phyloP scores from a whole-genome alignment of 495 filamentous ascomycete genomes.

The Halenospora varia region DNA sequence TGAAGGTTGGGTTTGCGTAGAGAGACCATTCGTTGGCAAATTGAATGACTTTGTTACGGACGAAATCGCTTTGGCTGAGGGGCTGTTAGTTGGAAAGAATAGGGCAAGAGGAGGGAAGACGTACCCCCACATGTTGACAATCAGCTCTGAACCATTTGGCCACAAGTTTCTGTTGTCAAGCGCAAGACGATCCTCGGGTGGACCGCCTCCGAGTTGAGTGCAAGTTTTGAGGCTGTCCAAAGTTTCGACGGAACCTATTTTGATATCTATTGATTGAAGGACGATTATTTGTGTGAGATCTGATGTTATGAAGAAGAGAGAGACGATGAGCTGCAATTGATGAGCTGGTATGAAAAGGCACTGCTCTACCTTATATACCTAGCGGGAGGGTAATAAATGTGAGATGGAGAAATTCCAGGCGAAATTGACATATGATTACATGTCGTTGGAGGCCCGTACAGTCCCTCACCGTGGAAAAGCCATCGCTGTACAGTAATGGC shows the following conservation, averaged over 20 bases:
- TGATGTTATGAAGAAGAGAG: not conserved
- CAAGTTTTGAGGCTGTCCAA: not conserved
- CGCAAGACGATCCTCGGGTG: constrained; percentile 1
- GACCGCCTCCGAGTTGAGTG: not conserved
- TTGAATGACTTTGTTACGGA: constrained; percentile 13
- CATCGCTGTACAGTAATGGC: not conserved
- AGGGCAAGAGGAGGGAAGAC: not conserved
- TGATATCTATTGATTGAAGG: not conserved
- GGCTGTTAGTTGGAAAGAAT: not conserved
- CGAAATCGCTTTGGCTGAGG: constrained; percentile 7
- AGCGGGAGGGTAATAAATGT: not conserved
- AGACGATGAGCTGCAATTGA: not conserved
- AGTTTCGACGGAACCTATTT: not conserved
- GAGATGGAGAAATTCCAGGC: not conserved
- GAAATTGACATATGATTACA: not conserved
- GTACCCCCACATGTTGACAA: constrained; percentile 5
- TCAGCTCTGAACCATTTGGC: constrained; percentile 6
- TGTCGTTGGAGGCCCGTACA: not conserved
- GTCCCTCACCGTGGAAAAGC: not conserved
- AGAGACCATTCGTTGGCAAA: constrained; percentile 17
- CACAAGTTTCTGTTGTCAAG: constrained; percentile 9
- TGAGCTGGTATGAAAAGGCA: not conserved
- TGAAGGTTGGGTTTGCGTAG: constrained; percentile 22
- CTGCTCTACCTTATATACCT: not conserved
- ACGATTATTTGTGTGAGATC: not conserved